Evolutionary conservation across 164 flowering plant species (phyloP).

Genomic region (Vitis amurensis): DNA sequence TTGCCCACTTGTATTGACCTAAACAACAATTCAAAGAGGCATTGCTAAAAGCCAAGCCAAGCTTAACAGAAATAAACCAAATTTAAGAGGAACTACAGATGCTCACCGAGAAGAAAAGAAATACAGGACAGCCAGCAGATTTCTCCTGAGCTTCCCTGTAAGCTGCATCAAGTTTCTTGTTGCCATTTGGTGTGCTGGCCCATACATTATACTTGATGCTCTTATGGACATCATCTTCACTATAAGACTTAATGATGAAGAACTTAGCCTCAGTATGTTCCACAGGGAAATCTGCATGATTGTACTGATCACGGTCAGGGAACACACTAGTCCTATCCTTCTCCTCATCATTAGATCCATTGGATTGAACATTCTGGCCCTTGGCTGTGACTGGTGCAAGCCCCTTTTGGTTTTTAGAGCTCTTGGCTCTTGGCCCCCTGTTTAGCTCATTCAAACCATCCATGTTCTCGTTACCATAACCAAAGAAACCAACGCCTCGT

Average conservation of each 20-base stretch:
- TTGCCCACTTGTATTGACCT: conserved; percentile 95
- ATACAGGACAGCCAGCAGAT: conserved; percentile 65
- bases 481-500: conserved; percentile 47
- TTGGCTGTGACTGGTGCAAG: conserved; percentile 42
- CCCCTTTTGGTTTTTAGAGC: conserved; percentile 54
- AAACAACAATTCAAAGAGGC: not conserved
- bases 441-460: conserved; percentile 88
- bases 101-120: conserved; percentile 82
- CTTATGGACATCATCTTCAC: conserved; percentile 94
- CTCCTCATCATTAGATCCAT: conserved; percentile 32
- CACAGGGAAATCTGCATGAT: conserved; percentile 60
- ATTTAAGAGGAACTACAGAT: not conserved
- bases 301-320: conserved; percentile 62
- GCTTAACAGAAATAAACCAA: not conserved
- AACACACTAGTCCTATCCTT: conserved; percentile 23
- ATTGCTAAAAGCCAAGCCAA: not conserved
- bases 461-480: conserved; percentile 55
- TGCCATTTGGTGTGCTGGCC: conserved; percentile 91
- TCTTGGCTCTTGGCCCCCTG: conserved; percentile 80
- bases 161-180: conserved; percentile 82
- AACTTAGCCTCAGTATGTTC: conserved; percentile 74
- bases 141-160: conserved; percentile 70
- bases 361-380: conserved; percentile 43
- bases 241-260: conserved; percentile 85
- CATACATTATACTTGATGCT: conserved; percentile 86